phyloP scores from a whole-genome alignment of 2,329 filamentous ascomycete genomes.

The Stemphylium vesicarium region DNA sequence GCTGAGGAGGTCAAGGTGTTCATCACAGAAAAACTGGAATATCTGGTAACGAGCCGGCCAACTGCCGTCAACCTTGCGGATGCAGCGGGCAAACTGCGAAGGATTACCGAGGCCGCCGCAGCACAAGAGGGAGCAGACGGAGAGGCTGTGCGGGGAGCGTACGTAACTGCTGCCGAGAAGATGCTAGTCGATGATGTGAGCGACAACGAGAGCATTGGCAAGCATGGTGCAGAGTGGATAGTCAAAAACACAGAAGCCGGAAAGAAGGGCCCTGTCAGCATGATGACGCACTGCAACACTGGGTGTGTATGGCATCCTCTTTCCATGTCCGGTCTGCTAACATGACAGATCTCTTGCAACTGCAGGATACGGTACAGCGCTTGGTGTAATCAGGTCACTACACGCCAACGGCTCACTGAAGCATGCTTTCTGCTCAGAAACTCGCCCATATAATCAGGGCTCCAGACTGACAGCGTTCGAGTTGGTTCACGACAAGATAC shows the following conservation, averaged over 20 bases:
- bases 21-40: conserved; percentile 79
- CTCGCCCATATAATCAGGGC: conserved; percentile 96
- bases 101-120: conserved; percentile 61
- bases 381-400: conserved; percentile 90
- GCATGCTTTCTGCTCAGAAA: conserved; percentile 96
- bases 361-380: conserved; percentile 94
- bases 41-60: conserved; percentile 85
- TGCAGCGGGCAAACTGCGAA: conserved; percentile 80
- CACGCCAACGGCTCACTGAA: conserved; percentile 69
- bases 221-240: conserved; percentile 84
- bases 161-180: conserved; percentile 79
- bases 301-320: conserved; percentile 60
- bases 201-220: conserved; percentile 86
- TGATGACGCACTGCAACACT: conserved; percentile 97
- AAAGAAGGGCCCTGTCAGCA: conserved; percentile 68
- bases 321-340: conserved; percentile 23
- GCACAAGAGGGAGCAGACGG: conserved; percentile 54
- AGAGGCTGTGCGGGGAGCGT: conserved; percentile 68
- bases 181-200: conserved; percentile 87
- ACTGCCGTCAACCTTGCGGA: conserved; percentile 96
- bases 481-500: conserved; percentile 91
- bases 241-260: conserved; percentile 61
- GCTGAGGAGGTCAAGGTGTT: conserved; percentile 70
- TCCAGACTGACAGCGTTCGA: conserved; percentile 95
- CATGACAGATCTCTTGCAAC: conserved; percentile 79